Evolutionary conservation across 2,329 filamentous ascomycete genomes (phyloP), one percentile per base, ranked within the genome.

Genomic region (Fusarium xylarioides): DNA sequence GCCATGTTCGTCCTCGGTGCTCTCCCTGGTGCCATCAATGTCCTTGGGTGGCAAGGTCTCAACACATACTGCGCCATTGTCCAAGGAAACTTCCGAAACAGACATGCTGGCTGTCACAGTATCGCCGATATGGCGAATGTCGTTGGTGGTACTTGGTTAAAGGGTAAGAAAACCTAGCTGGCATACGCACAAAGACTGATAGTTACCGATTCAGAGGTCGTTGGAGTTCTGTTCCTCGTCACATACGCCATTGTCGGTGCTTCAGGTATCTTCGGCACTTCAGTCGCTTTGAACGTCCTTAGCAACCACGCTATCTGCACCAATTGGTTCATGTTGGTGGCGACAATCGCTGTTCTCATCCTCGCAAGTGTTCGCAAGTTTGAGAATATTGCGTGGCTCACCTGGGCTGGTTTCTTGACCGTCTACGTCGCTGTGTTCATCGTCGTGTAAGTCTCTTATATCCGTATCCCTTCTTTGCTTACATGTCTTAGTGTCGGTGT

Each of bases 211-310:
- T 38, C 23, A 58, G 89, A 91, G 76, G 47, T 91, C 1, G 83
- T 84, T 15, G 89, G 89, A 1, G 74, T 85, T 2, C 77, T 91
- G 5, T 91, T 91, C 79, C 84, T 90, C 21, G 79, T 90, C 11
- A 87, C 87, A 8, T 90, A 89, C 66, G 74, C 90, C 44, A 85
- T 91, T 19, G 86, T 86, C 40, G 84, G 85, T 14, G 89, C 85
- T 3, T 87, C 86, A 2, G 89, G 89, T 11, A 89, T 91, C 66
- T 83, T 91, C 40, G 88, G 88, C 18, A 85, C 90, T 3, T 88
- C 88, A 0, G 87, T 87, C 1, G 89, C 85, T 1, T 80, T 91
- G 58, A 91, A 92, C 73, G 87, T 89, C 1, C 82, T 91, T 4
- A 89, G 87, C 0, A 82, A 83, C 35, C 89, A 91, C 73, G 86